These are phyloP conservation scores for Suhomyces choctaworum DNA, from an alignment of 1,139 yeast species.

Conservation along the genomic window DNA sequence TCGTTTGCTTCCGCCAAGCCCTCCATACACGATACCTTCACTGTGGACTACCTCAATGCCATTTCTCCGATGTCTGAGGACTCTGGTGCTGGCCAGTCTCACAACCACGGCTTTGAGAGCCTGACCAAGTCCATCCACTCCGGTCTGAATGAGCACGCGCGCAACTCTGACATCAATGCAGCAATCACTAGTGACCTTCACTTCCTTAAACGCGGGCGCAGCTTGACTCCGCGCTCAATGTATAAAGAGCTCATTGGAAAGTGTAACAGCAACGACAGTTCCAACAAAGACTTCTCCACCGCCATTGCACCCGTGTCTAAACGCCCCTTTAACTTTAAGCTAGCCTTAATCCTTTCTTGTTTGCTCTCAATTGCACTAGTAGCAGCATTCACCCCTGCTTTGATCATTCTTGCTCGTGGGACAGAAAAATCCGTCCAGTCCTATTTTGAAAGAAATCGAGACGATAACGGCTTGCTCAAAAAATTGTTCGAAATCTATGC, in stretches of 20 bases:
- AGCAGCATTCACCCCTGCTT: background rate
- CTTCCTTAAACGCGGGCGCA: background rate
- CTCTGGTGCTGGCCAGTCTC: background rate
- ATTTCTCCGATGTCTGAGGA: background rate
- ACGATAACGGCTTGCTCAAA: too few relatives aligned
- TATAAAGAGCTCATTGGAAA: too few relatives aligned
- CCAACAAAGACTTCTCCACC: constrained; percentile 7
- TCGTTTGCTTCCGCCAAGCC: constrained; percentile 19
- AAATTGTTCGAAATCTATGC: background rate
- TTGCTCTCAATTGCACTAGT: background rate
- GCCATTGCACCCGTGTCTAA: too few relatives aligned
- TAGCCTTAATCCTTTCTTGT: too few relatives aligned
- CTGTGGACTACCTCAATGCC: constrained; percentile 1
- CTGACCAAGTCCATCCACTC: background rate
- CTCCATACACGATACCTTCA: constrained; percentile 6
- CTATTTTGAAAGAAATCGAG: background rate
- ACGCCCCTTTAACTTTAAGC: too few relatives aligned
- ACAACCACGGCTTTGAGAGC: background rate
- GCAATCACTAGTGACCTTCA: background rate
- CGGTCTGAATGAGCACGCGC: background rate
- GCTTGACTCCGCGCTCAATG: too few relatives aligned
- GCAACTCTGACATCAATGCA: background rate
- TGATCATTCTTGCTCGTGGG: constrained; percentile 1
- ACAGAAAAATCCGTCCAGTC: background rate
- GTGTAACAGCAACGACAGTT: constrained; percentile 16